These are phyloP conservation scores for Colletotrichum eremochloae DNA, from an alignment of 2,329 filamentous ascomycete genomes.

Conservation along the genomic window DNA sequence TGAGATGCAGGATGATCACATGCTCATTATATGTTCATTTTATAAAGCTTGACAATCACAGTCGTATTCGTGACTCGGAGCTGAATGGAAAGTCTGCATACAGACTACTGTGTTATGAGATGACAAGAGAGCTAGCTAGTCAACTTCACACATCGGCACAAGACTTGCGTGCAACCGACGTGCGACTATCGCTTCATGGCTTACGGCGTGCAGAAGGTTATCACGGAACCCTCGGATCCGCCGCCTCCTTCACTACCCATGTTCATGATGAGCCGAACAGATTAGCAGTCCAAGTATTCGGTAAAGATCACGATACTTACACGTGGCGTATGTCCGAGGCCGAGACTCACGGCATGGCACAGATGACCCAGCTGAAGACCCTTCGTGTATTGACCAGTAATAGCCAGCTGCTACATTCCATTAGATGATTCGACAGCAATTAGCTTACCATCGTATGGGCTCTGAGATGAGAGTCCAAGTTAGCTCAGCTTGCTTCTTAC, in stretches of 20 bases:
- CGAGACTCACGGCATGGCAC: background rate
- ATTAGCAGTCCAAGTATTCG: background rate
- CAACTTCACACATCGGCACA: background rate
- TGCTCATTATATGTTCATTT: conserved; percentile 7
- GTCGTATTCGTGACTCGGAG: background rate
- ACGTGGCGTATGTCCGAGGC: background rate
- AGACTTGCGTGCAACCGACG: background rate
- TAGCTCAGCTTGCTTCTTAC: background rate
- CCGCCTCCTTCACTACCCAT: background rate
- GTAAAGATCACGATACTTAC: background rate
- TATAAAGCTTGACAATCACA: background rate
- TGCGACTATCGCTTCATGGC: conserved; percentile 5
- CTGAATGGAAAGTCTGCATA: too few species aligned
- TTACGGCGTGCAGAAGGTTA: background rate
- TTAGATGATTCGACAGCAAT: background rate
- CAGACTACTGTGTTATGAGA: background rate
- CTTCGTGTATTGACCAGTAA: conserved; percentile 3
- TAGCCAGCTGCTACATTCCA: background rate
- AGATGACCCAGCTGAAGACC: too few species aligned
- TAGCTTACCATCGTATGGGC: too few species aligned
- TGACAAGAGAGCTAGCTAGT: background rate
- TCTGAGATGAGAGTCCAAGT: background rate
- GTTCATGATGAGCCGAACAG: background rate
- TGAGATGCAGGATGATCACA: background rate
- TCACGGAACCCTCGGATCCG: background rate